Base-by-base conservation (phyloP, 306 rosid species). In the Citrullus amarus region DNA sequence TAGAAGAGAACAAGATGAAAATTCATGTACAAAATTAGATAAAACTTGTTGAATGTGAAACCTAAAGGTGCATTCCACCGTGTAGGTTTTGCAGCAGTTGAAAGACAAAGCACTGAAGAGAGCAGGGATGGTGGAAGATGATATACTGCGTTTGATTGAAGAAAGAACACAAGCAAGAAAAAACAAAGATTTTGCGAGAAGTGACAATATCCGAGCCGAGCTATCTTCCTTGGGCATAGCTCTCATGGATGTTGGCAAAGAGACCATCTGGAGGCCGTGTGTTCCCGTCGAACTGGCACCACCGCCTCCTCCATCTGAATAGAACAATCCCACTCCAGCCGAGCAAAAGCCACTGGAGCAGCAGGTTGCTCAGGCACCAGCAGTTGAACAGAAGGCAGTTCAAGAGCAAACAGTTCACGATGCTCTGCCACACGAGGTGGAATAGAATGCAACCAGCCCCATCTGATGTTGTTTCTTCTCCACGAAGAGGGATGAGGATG, bases 201-300 rank as follows among this genome's bases (percentile, higher is more conserved):
- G 97, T 58, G 98, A 96, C 76, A 82, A 88, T 66, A 88, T 92
- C 81, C 89, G 98, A 80, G 88, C 90, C 10, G 87, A 87, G 18
- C 86, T 95, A 83, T 85, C 90, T 43, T 81, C 81, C 9, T 88
- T 87, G 84, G 97, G 98, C 84, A 91, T 95, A 69, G 90, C 97
- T 13, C 89, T 95, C 12, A 95, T 95, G 97, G 98, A 95, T 79
- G 88, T 90, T 14, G 97, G 96, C 59, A 88, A 81, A 30, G 98
- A 91, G 83, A 65, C 81, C 36, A 32, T 66, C 8, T 79, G 76
- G 81, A 79, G 81, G 18, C 81, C 81, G 1, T 79, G 81, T 14
- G 76, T 79, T 15, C 76, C 81, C 5, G 81, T 79, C 13, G 81
- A 65, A 79, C 62, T 14, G 15, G 81, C 58, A 14, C 55, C 25